Percentiles rank a stretch among this genome's conserved stretches.
Conservation (phyloP, 1,284 basidiomycete genomes). For the Rhizopogon parksii region DNA sequence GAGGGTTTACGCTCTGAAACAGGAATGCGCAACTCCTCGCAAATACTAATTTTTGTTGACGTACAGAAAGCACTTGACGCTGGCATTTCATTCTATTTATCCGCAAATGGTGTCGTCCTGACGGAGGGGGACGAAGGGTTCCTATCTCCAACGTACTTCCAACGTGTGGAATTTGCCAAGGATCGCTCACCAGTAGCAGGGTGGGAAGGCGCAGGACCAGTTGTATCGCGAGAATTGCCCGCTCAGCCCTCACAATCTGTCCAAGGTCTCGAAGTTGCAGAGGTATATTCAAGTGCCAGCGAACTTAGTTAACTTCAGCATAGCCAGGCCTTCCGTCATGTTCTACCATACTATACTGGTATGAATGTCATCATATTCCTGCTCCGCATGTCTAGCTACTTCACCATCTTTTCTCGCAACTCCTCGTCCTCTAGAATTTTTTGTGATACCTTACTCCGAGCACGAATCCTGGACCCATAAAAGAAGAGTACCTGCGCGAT, state of each 20-base stretch:
- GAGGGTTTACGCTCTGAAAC: neutral
- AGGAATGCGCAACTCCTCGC: slow-evolving; percentile 75
- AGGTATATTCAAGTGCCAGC: neutral
- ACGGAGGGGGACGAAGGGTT: slow-evolving; percentile 65
- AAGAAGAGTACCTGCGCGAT: slow-evolving; percentile 42
- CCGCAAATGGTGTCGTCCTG: slow-evolving; percentile 79
- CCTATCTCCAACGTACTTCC: slow-evolving; percentile 55
- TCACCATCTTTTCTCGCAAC: neutral
- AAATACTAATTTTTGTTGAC: slow-evolving; percentile 73
- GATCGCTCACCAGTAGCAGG: slow-evolving; percentile 27
- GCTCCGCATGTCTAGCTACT: neutral
- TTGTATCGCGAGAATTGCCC: neutral
- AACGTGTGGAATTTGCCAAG: slow-evolving; percentile 43
- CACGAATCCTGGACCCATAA: slow-evolving; percentile 53
- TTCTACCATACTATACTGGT: neutral
- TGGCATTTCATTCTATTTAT: slow-evolving; percentile 68
- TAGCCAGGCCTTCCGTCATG: too few relatives aligned
- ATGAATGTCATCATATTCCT: neutral
- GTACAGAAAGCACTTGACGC: slow-evolving; percentile 63
- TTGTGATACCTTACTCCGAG: slow-evolving; percentile 50
- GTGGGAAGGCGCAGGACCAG: slow-evolving; percentile 24
- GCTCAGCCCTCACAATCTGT: neutral
- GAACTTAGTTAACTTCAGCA: neutral
- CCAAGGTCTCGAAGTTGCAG: neutral
- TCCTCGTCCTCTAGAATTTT: slow-evolving; percentile 27